A percentile compares a stretch with the other conserved stretches of the same genome.
Conservation (phyloP, 1,139 yeast species). For the Debaryomyces fabryi region DNA sequence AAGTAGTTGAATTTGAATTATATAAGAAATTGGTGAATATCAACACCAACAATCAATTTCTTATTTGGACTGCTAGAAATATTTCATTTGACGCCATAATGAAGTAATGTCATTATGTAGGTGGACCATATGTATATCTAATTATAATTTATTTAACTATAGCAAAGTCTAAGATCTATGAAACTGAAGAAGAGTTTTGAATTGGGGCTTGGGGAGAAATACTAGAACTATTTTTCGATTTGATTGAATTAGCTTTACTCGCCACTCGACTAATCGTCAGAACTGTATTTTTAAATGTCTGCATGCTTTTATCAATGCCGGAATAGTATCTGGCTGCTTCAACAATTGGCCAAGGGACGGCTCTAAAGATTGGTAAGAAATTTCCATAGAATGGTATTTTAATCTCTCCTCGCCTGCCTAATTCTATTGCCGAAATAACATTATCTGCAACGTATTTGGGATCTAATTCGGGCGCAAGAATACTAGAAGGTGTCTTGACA, state of each 20-base stretch:
- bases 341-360: conserved; percentile 72
- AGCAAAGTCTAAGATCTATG: not conserved
- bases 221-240: conserved; percentile 6
- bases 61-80: conserved; percentile 14
- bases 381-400: conserved; percentile 76
- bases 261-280: conserved; percentile 17
- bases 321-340: conserved; percentile 54
- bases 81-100: conserved; percentile 1
- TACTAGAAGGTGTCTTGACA: conserved; percentile 68
- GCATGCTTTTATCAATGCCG: conserved; percentile 67
- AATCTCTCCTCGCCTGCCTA: conserved; percentile 70
- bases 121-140: not conserved
- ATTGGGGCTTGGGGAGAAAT: not conserved
- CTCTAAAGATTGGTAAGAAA: conserved; percentile 68
- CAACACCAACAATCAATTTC: conserved; percentile 2
- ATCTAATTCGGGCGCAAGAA: conserved; percentile 81
- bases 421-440: conserved; percentile 57
- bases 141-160: not conserved
- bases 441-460: conserved; percentile 63
- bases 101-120: not conserved
- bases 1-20: conserved; percentile 10
- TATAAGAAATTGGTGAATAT: conserved; percentile 16
- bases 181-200: not conserved
- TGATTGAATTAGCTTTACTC: conserved; percentile 22
- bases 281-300: conserved; percentile 30